Base-by-base conservation (phyloP, 352 stramenopile species). In the Thraustotheca clavata region DNA sequence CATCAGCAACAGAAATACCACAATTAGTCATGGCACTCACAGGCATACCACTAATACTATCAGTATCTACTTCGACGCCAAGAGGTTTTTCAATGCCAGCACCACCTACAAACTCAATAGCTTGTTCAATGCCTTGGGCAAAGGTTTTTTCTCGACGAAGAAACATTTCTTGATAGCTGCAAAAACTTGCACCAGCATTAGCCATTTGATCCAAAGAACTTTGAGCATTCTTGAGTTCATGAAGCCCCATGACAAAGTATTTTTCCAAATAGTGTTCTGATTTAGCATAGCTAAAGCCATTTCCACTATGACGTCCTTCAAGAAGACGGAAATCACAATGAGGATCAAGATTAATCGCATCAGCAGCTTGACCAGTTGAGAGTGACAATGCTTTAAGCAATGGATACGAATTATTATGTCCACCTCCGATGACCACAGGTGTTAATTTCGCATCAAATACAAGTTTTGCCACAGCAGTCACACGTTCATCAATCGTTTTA, bases 11-110 rank as follows among this genome's bases (percentile, higher is more conserved):
- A 9, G 57, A 65, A 35, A 65, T 52, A 20, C 57, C 57, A 46
- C 57, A 65, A 33, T 65, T 65, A 46, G 57, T 65, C 57, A 65
- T 52, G 41, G 57, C 57, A 33, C 57, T 65, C n/a, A 65, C 57
- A n/a, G 57, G 57, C 57, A 65, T 65, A 14, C 57, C 57, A 4
- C 18, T 39, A 46, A 65, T 65, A 46, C 57, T 65, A 20, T 65
- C 57, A 29, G 57, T 65, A 46, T 65, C 57, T 16, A 65, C 57
- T 55, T 65, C 57, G 16, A 65, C 18, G 27, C 57, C 57, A 3
- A 65, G 35, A 9, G 57, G 57, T 33, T 47, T 48, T 27, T 16
- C n/a, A 14, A 20, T 2, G 36, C 11, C 20, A 3, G 22, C 4
- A 7, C 36, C 57, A 20, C 57, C 57, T 29, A 65, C 39, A 32